Evolutionary conservation across 805 yeast species (phyloP).

Genomic region (Candida ulmi): DNA sequence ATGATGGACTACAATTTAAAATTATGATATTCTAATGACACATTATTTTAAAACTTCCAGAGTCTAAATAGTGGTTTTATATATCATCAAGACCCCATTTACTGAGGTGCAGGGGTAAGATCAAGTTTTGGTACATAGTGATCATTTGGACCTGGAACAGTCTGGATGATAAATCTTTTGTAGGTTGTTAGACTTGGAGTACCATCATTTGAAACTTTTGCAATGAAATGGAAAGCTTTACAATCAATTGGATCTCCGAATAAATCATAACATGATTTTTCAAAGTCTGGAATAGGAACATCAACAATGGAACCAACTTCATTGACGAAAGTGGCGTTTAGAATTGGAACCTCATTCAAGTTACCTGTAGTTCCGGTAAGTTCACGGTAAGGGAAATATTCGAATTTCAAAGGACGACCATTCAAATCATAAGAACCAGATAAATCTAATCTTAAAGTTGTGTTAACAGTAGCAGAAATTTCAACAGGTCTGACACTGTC

Average conservation of each 20-base stretch:
- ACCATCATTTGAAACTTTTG: constrained; percentile 11
- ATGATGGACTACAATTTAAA: too few relatives aligned
- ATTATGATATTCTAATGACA: too few relatives aligned
- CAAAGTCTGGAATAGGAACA: constrained; percentile 10
- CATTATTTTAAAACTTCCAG: too few relatives aligned
- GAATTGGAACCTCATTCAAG: constrained; percentile 11
- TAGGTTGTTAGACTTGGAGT: not conserved
- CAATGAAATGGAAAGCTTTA: constrained; percentile 19
- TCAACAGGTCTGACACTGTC: constrained; percentile 16
- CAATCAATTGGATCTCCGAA: constrained; percentile 10
- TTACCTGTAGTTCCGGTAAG: constrained; percentile 19
- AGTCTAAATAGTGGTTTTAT: too few relatives aligned
- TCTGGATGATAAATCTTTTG: not conserved
- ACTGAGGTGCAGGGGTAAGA: too few relatives aligned
- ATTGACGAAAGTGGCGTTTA: constrained; percentile 3
- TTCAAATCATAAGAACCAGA: constrained; percentile 23
- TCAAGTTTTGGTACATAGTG: too few relatives aligned
- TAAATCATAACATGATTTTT: constrained; percentile 9
- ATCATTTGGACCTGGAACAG: not conserved
- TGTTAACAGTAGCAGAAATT: constrained; percentile 10
- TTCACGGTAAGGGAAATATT: constrained; percentile 25
- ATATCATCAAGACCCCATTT: too few relatives aligned
- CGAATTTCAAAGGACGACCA: constrained; percentile 9
- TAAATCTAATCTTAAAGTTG: constrained; percentile 18
- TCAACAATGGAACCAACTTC: constrained; percentile 12